Evolutionary conservation across 106 monocot genomes (phyloP), one percentile per base, ranked within the genome.

Genomic region (Acorus calamus): DNA sequence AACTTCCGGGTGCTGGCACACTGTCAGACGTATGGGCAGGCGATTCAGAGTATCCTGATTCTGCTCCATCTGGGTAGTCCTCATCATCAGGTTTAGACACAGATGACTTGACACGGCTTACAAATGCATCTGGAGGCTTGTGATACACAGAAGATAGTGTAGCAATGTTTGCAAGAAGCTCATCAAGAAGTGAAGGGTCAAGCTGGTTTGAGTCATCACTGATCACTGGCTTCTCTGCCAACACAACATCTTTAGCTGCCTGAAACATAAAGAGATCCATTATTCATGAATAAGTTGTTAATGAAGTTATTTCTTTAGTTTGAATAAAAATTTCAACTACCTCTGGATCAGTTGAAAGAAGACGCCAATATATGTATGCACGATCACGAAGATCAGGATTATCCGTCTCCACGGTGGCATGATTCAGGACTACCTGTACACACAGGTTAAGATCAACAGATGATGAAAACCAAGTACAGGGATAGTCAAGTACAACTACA

Each of bases 261-360:
- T 98, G 78, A 67, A 13, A 68, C 52, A 43, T 47, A 11, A 63
- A 53, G 11, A 64, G 50, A 50, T 7, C 48, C 13, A 51, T 28
- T 2, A 51, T 5, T 49, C 14, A 61, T 9, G 42, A 60, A 43
- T 41, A 3, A 43, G 28, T 28, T 28, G 28, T 28, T 28, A 28
- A 28, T 28, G 28, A 28, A 28, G 28, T 28, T 28, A 28, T 28
- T 28, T 28, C 28, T 28, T 28, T 28, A 28, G 28, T 28, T 28
- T 28, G 28, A 28, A 28, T 28, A 28, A 28, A 28, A 42, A 12
- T 4, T 8, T 4, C 50, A 5, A 7, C 57, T 86, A 98, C 96
- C 96, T 98, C 96, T 52, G 96, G 96, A 70, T 98, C 96, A 56
- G 96, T 98, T 57, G 96, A 98, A 75, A 98, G 96, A 88, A 98